Conservation (phyloP, 2,329 filamentous ascomycete species). For the Cladosporium austrohemisphaericum region DNA sequence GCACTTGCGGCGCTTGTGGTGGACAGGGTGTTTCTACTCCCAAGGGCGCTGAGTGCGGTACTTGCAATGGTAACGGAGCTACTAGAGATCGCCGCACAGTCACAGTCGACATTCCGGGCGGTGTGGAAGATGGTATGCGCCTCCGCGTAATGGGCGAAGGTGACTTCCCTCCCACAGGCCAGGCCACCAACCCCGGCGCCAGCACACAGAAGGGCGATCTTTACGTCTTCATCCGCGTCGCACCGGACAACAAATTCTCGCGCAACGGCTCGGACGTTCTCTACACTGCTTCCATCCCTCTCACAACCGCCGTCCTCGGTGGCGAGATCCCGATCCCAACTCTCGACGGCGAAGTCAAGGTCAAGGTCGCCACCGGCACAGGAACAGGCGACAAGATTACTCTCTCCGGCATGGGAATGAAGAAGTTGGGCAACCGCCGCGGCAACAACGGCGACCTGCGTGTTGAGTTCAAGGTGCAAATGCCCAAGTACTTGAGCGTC, state of each 20-base stretch:
- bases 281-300: constrained; percentile 84
- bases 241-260: constrained; percentile 85
- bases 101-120: constrained; percentile 85
- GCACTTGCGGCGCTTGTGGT: constrained; percentile 76
- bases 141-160: constrained; percentile 81
- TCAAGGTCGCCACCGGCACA: constrained; percentile 88
- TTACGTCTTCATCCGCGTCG: constrained; percentile 84
- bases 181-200: constrained; percentile 58
- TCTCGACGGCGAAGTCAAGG: constrained; percentile 81
- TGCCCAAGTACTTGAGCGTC: constrained; percentile 88
- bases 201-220: constrained; percentile 77
- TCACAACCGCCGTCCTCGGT: constrained; percentile 89
- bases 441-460: constrained; percentile 73
- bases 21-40: constrained; percentile 75
- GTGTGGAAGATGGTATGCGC: constrained; percentile 95
- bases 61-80: constrained; percentile 79
- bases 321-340: constrained; percentile 88
- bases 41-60: constrained; percentile 72
- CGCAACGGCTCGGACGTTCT: constrained; percentile 84
- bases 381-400: constrained; percentile 90
- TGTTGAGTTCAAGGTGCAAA: constrained; percentile 90
- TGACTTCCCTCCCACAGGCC: constrained; percentile 76
- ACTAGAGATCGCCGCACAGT: constrained; percentile 79
- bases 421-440: constrained; percentile 65
- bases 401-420: constrained; percentile 89